These are phyloP conservation scores for Penicillium polonicum DNA, from an alignment of 2,329 filamentous ascomycete species.

Conservation along the genomic window DNA sequence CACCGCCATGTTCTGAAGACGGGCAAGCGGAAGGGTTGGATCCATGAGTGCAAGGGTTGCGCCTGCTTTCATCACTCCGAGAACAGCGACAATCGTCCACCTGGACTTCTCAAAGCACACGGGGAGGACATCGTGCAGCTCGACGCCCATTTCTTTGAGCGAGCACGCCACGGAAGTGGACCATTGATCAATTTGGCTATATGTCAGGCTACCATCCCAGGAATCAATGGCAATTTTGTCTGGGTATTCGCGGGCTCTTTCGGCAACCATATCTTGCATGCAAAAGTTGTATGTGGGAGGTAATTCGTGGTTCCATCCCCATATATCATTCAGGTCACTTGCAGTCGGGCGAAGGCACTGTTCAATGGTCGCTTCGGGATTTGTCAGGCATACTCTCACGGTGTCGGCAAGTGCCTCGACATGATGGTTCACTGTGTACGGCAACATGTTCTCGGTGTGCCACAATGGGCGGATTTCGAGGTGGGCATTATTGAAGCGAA, in stretches of 20 bases:
- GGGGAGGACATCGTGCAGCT: constrained; percentile 29
- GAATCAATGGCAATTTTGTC: constrained; percentile 32
- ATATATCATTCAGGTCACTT: constrained; percentile 47
- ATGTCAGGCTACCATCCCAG: constrained; percentile 36
- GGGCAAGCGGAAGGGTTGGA: constrained; percentile 34
- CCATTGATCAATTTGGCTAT: constrained; percentile 35
- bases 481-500: constrained; percentile 24
- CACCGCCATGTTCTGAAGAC: constrained; percentile 34
- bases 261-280: constrained; percentile 49
- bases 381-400: constrained; percentile 36
- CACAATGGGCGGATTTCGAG: constrained; percentile 45
- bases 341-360: constrained; percentile 33
- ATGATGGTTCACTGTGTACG: constrained; percentile 46
- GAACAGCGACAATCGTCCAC: constrained; percentile 36
- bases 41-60: constrained; percentile 36
- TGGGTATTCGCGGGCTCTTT: constrained; percentile 24
- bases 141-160: constrained; percentile 29
- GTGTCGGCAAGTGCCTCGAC: constrained; percentile 46
- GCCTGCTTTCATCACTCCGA: constrained; percentile 36
- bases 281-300: constrained; percentile 47
- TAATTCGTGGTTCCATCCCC: constrained; percentile 50
- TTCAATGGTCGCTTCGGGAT: constrained; percentile 31
- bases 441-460: constrained; percentile 43
- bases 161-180: constrained; percentile 31
- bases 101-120: constrained; percentile 37